Conservation (phyloP, 2,329 filamentous ascomycete genomes). For the Epicoccum nigrum region DNA sequence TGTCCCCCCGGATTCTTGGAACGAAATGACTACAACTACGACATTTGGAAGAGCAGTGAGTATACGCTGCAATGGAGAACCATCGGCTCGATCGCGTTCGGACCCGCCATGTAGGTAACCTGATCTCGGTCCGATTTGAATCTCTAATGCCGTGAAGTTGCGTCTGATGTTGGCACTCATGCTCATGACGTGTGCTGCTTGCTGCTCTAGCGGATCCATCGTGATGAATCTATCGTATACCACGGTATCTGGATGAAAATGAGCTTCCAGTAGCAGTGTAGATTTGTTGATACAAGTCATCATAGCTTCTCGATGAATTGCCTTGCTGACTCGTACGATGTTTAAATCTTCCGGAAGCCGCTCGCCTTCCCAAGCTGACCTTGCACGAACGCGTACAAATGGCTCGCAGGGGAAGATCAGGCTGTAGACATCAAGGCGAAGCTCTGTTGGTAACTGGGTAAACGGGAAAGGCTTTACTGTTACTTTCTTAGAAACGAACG, state of each 20-base stretch:
- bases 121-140: slow-evolving; percentile 9
- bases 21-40: slow-evolving; percentile 10
- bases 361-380: background rate
- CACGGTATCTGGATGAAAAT: background rate
- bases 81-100: background rate
- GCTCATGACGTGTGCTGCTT: slow-evolving; percentile 13
- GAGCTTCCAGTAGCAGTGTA: slow-evolving; percentile 20
- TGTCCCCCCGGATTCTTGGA: background rate
- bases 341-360: slow-evolving; percentile 14
- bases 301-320: slow-evolving; percentile 23
- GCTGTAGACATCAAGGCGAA: slow-evolving; percentile 30
- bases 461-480: slow-evolving; percentile 32
- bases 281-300: slow-evolving; percentile 24
- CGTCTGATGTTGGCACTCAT: slow-evolving; percentile 14
- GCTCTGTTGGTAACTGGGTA: slow-evolving; percentile 30
- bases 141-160: slow-evolving; percentile 21
- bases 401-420: slow-evolving; percentile 23
- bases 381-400: slow-evolving; percentile 8
- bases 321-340: slow-evolving; percentile 26
- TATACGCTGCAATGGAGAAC: slow-evolving; percentile 9
- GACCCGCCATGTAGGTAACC: background rate
- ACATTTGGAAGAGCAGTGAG: slow-evolving; percentile 19
- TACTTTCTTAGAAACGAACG: slow-evolving; percentile 5
- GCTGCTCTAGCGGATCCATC: background rate
- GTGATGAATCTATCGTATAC: too few relatives aligned